Conservation (phyloP, 306 rosid species). For the Lagenaria siceraria region DNA sequence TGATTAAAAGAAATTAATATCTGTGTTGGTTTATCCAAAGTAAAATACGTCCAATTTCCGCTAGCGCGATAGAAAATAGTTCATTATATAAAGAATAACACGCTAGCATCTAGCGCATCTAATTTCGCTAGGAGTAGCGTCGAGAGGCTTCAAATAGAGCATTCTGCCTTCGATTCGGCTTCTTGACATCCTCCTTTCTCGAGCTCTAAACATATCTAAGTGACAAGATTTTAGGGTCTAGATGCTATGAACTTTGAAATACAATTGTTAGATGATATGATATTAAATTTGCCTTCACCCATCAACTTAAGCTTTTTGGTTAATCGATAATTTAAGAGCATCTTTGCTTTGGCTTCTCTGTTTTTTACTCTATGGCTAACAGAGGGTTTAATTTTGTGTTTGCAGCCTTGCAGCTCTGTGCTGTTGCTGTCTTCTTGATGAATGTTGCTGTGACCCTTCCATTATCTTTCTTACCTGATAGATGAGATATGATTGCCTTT, state of each 20-base stretch:
- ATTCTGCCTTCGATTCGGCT: neutral
- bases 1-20: neutral
- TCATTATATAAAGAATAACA: neutral
- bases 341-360: neutral
- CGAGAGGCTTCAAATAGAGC: neutral
- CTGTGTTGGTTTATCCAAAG: no score
- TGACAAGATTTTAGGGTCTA: neutral
- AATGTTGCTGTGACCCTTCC: constrained; percentile 83
- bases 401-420: constrained; percentile 78
- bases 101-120: neutral
- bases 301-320: no score
- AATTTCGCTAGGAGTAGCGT: no score
- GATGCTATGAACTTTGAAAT: neutral
- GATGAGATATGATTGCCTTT: neutral
- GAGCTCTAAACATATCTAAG: neutral
- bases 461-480: constrained; percentile 18
- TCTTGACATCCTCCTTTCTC: neutral
- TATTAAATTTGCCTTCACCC: no score
- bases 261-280: no score
- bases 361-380: neutral
- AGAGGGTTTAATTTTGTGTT: neutral
- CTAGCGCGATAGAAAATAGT: no score
- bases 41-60: no score
- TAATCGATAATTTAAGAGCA: no score
- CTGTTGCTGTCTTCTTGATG: constrained; percentile 73